Evolutionary conservation across 2,329 filamentous ascomycete species (phyloP).

Genomic region (Xylariaceae sp.): DNA sequence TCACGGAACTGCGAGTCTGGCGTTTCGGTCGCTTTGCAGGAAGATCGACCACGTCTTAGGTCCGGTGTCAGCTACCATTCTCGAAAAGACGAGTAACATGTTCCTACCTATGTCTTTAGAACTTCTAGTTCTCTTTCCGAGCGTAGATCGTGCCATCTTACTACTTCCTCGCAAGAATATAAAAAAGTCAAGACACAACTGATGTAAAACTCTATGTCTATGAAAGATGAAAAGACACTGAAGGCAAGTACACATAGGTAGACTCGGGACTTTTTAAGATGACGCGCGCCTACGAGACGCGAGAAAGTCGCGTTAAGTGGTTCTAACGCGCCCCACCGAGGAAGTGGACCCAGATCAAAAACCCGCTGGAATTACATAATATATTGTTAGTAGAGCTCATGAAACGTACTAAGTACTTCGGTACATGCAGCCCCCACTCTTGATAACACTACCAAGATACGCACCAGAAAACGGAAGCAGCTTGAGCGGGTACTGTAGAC

Average conservation of each 20-base stretch:
- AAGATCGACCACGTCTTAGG: constrained; percentile 34
- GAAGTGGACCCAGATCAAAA: not conserved
- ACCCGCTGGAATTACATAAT: not conserved
- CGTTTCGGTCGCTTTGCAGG: constrained; percentile 53
- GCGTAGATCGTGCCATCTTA: constrained; percentile 39
- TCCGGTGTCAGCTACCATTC: constrained; percentile 24
- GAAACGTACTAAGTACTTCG: too few relatives aligned
- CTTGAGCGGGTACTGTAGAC: too few relatives aligned
- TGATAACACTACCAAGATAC: not conserved
- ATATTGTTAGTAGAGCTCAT: not conserved
- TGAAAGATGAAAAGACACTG: not conserved
- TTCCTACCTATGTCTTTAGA: constrained; percentile 41
- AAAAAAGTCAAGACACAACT: not conserved
- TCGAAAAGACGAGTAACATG: constrained; percentile 11
- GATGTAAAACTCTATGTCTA: not conserved
- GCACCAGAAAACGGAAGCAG: too few relatives aligned
- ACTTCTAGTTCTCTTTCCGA: constrained; percentile 52
- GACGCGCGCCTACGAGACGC: constrained; percentile 28
- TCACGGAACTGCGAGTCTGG: constrained; percentile 44
- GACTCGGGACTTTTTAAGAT: constrained; percentile 4
- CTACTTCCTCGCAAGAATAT: not conserved
- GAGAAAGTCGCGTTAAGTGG: constrained; percentile 35
- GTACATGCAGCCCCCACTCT: not conserved
- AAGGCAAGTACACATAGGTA: not conserved
- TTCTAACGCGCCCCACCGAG: constrained; percentile 12